These are phyloP conservation scores for Phlebiopsis flavidoalba DNA, from an alignment of 768 basidiomycete species.

Conservation along the genomic window DNA sequence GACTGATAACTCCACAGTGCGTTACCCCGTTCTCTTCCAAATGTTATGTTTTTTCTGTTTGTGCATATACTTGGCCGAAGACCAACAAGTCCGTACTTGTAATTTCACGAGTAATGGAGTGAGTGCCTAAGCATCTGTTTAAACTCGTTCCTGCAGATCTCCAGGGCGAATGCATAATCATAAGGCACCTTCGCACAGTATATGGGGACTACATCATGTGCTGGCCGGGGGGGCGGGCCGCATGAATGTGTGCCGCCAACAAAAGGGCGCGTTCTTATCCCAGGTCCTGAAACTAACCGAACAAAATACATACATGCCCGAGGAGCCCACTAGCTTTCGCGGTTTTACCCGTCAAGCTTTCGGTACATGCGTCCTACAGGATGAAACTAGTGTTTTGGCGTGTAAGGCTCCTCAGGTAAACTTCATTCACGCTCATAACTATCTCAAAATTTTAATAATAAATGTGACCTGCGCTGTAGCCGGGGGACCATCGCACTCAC, in stretches of 20 bases:
- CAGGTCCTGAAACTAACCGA: too few relatives aligned
- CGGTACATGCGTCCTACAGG: constrained; percentile 5
- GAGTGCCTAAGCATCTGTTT: too few relatives aligned
- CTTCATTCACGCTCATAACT: neutral
- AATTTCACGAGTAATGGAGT: constrained; percentile 7
- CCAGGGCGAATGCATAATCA: neutral
- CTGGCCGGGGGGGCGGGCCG: neutral
- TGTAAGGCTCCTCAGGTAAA: neutral
- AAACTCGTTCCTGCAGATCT: neutral
- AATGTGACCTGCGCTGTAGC: too few relatives aligned
- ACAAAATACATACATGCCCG: constrained; percentile 8
- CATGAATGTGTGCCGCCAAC: too few relatives aligned
- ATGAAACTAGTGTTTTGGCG: constrained; percentile 5
- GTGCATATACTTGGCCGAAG: neutral
- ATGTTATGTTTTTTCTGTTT: too few relatives aligned
- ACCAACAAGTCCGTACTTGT: constrained; percentile 1
- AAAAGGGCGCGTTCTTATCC: too few relatives aligned
- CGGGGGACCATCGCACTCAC: too few relatives aligned
- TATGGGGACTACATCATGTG: constrained; percentile 1
- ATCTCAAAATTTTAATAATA: too few relatives aligned
- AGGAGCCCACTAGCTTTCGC: neutral
- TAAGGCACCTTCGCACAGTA: constrained; percentile 3
- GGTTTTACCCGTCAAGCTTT: constrained; percentile 4
- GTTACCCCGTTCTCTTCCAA: constrained; percentile 1
- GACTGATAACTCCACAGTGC: neutral